Evolutionary conservation across 352 stramenopile genomes (phyloP), one percentile per base, ranked within the genome.

Genomic region (Pythium scleroteichum): DNA sequence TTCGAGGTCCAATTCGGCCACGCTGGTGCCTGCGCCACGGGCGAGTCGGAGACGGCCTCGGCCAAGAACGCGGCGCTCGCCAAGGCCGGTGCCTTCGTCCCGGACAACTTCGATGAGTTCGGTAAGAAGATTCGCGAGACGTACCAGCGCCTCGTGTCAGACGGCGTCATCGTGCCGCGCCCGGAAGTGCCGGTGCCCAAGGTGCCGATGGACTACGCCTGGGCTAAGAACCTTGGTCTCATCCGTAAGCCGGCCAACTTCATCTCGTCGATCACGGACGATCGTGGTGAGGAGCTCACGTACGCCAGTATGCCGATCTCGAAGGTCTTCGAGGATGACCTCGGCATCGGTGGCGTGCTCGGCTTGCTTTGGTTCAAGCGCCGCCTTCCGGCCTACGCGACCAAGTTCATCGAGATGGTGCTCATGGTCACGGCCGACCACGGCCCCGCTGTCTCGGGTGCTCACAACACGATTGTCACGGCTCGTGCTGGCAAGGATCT

Each of bases 1-100:
- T 98, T 98, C 71, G 96, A 99, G 72, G 96, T 99, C 48, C 96
- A 99, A 76, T 98, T 99, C 69, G 96, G 95, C 46, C 96, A 99
- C 73, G 96, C 96, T 20, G 96, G 96, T 59, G 95, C 95, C 35
- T 96, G 95, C 62, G 95, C 95, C 13, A 91, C 89, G 41, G 94
- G 91, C 50, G 82, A 98, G 65, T 91, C 91, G 27, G 95, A 99
- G 78, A 98, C 95, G 20, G 95, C 95, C 14, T 88, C 78, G 40
- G 94, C 92, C 24, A 98, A 98, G 83, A 98, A 98, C 73, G 79
- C 78, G 47, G 94, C 95, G 22, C 74, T 98, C 13, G 86, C 76
- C 23, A 73, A 76, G 52, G 91, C 94, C 40, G 96, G 96, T 53
- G 95, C 94, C 27, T 75, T 97, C 53, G 96, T 99, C 5, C 96